Evolutionary conservation across 345 rosid species (phyloP).

Genomic region (Lepidium sativum): DNA sequence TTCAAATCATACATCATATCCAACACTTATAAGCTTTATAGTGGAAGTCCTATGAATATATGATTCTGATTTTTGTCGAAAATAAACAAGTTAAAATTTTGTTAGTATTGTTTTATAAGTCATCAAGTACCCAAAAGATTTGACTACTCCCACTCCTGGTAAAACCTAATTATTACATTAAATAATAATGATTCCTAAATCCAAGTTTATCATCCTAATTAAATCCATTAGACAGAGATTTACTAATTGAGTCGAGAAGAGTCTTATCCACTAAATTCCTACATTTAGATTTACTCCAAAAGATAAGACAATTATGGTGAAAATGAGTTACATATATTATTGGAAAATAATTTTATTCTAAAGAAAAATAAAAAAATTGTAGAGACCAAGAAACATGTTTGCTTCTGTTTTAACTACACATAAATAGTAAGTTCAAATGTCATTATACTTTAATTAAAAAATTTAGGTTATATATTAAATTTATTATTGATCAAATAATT

Average conservation of each 20-base stretch:
- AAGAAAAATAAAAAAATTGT: conserved; percentile 1
- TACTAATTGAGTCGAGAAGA: not conserved
- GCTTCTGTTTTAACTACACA: no score
- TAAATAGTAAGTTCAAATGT: no score
- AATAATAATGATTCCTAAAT: conserved; percentile 20
- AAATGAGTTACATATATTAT: not conserved
- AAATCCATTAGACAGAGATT: not conserved
- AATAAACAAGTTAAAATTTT: not conserved
- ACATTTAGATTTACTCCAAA: not conserved
- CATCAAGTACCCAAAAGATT: conserved; percentile 23
- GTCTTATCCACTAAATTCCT: not conserved
- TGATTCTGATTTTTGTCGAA: not conserved
- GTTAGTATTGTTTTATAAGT: not conserved
- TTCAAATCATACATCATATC: conserved; percentile 26
- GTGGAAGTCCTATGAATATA: conserved; percentile 24
- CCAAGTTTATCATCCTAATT: conserved; percentile 19
- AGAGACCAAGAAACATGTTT: no score
- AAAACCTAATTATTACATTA: conserved; percentile 11
- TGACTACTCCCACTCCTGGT: conserved; percentile 22
- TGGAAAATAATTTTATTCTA: not conserved
- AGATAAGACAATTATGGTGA: not conserved
- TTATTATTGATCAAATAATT: no score
- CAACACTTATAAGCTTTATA: not conserved
- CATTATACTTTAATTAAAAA: no score
- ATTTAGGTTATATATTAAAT: no score